Base-by-base conservation (phyloP, 1,284 basidiomycete species). In the Ganoderma sinense region DNA sequence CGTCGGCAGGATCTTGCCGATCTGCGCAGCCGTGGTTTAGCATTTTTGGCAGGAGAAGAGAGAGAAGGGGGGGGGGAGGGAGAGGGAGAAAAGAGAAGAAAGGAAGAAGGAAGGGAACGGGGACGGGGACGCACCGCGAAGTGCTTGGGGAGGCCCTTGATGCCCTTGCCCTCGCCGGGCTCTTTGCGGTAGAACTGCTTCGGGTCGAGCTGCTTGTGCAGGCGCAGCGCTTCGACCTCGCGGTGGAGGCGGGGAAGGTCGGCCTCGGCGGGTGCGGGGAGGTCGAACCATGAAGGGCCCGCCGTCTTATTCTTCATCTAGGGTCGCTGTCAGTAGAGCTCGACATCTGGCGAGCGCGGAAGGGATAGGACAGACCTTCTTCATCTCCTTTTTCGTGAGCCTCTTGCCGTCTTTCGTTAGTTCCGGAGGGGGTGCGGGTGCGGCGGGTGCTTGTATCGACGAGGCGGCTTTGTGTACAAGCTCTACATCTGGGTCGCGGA, bases 101-200 rank as follows among this genome's bases (percentile, higher is more conserved):
- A 62, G 41, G 40, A 45, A 67, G 48, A 67, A 63, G 43, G 53
- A 14, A n/a, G 31, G 41, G 65, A 68, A 36, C 4, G 33, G 33
- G 48, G 33, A 70, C 48, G 20, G 67, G 48, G 31, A 84, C 89
- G 75, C 80, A 97, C 96, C 33, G 95, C 94, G 82, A 98, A 97
- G 75, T 92, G 91, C 81, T 97, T 97, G 16, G 93, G 97, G 31
- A 97, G 84, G 71, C 92, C 91, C 82, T 93, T 95, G 82, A 93
- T 91, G 55, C 94, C 95, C 77, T 90, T 94, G 53, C 94, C 89
- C 84, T 97, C 93, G 4, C 92, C 92, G 67, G 91, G 89, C 64
- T 95, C 94, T 77, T 92, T 94, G 68, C 89, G 84, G 84, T 98
- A 97, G 85, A 99, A 99, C 41, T 97, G 87, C 81, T 99, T 99